Evolutionary conservation across 495 filamentous ascomycete genomes (phyloP).

Genomic region (Zalerion maritima): DNA sequence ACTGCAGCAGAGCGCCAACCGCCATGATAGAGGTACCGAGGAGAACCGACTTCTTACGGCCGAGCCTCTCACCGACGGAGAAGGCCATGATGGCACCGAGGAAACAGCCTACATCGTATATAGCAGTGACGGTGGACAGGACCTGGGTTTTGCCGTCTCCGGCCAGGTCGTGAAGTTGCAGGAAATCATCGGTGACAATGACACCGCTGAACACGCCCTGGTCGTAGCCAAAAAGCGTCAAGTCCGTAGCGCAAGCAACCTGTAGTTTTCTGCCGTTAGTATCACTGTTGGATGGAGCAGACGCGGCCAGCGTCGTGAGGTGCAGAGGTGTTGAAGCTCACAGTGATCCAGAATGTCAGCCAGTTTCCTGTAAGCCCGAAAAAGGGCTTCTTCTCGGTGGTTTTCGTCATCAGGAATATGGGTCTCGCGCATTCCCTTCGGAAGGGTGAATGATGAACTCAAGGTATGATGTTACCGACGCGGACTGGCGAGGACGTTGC

Average conservation of each 20-base stretch:
- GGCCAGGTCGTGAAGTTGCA: conserved; percentile 34
- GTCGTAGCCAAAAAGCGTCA: conserved; percentile 48
- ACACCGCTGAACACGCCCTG: conserved; percentile 45
- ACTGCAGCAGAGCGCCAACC: conserved; percentile 47
- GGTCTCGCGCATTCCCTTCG: too few species aligned
- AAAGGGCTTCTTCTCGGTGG: conserved; percentile 27
- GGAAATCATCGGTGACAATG: conserved; percentile 40
- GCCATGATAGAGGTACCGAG: conserved; percentile 43
- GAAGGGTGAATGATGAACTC: too few species aligned
- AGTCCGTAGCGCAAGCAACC: conserved; percentile 40
- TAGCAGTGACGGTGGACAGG: conserved; percentile 45
- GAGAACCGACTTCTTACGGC: conserved; percentile 42
- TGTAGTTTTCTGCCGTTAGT: conserved; percentile 7
- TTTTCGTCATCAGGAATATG: conserved; percentile 9
- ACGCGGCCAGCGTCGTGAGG: too few species aligned
- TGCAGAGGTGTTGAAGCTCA: conserved; percentile 15
- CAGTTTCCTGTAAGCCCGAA: conserved; percentile 43
- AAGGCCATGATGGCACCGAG: conserved; percentile 45
- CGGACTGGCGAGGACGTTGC: too few species aligned
- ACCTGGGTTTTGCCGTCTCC: conserved; percentile 31
- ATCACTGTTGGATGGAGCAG: too few species aligned
- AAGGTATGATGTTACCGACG: too few species aligned
- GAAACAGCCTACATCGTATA: conserved; percentile 54
- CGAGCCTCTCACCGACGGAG: conserved; percentile 42
- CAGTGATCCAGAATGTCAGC: conserved; percentile 45